Evolutionary conservation across 2,329 filamentous ascomycete genomes (phyloP), one percentile per base, ranked within the genome.

Genomic region (Malbranchea zuffiana): DNA sequence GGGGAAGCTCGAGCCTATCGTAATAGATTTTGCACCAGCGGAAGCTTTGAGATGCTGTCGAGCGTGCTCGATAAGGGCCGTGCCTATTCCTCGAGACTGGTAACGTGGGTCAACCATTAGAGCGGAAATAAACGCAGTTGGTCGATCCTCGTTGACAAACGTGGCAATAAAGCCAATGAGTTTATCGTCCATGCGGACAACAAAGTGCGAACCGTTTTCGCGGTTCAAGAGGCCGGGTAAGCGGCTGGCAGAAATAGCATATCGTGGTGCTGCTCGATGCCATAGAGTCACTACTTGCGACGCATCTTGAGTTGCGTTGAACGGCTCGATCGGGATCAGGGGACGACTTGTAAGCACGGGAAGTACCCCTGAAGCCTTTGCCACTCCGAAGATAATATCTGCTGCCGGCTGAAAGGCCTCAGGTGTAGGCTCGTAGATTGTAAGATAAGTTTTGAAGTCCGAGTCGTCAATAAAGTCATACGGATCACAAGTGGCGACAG

Each of bases 381-480:
- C 32, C 2, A 39, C 28, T 6, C 61, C 61, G 38, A 66, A 67
- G 12, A 66, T 57, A 4, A 62, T 47, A 31, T 57, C 49, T 3
- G 54, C 48, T 5, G 61, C 62, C 6, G 60, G 55, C 13, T 50
- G 45, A 38, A 66, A 66, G 3, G 63, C 62, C 30, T 62, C 59
- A 8, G 54, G 34, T 0, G 60, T 67, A 10, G 63, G 63, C 34
- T 67, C 63, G 35, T 66, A 65, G 4, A 59, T 65, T 4, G 60
- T 47, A 21, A 67, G 53, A 33, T 66, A 66, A 12, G 63, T 66
- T 35, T 53, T 52, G 19, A 63, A 51, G 5, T 45, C 46, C 1
- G 41, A 39, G 6, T 55, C 54, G 15, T 61, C 51, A 3, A 66
- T 46, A 17, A 67, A 64, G 41, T 67, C 64, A 37, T 65, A 66